Conservation (phyloP, 1,284 basidiomycete genomes). For the Ceratobasidium sp. region DNA sequence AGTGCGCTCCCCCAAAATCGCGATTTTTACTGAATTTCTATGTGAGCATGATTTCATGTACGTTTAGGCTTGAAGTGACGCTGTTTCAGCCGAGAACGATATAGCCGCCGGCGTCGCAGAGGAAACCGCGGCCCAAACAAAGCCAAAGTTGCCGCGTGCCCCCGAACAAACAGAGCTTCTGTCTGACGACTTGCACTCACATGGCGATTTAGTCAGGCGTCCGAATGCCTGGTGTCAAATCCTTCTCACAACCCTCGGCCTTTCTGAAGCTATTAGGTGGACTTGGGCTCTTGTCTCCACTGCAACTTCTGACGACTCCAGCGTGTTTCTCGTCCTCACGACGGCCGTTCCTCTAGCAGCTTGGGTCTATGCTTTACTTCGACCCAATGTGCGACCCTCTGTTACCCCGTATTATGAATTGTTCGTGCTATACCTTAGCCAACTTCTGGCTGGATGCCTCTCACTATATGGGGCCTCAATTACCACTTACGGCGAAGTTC, state of each 20-base stretch:
- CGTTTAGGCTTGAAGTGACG: background rate
- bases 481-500: background rate
- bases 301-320: background rate
- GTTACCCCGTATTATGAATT: conserved; percentile 42
- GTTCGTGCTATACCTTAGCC: conserved; percentile 28
- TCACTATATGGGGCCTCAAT: conserved; percentile 3
- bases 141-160: background rate
- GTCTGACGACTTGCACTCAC: too few relatives aligned
- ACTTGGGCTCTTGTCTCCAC: background rate
- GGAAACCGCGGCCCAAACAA: conserved; percentile 8
- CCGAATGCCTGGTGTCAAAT: background rate
- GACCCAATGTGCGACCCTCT: conserved; percentile 26
- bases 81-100: background rate
- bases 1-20: background rate
- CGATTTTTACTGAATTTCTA: conserved; percentile 20
- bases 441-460: conserved; percentile 29
- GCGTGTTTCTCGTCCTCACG: background rate
- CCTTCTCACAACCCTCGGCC: conserved; percentile 8
- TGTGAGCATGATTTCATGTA: background rate
- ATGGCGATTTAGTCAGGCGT: background rate
- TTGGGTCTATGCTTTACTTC: conserved; percentile 42
- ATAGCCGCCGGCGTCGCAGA: conserved; percentile 22
- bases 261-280: conserved; percentile 9
- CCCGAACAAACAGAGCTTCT: background rate
- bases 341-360: conserved; percentile 17